Evolutionary conservation across 352 stramenopile genomes (phyloP).

Genomic region (Phytopythium montanum): DNA sequence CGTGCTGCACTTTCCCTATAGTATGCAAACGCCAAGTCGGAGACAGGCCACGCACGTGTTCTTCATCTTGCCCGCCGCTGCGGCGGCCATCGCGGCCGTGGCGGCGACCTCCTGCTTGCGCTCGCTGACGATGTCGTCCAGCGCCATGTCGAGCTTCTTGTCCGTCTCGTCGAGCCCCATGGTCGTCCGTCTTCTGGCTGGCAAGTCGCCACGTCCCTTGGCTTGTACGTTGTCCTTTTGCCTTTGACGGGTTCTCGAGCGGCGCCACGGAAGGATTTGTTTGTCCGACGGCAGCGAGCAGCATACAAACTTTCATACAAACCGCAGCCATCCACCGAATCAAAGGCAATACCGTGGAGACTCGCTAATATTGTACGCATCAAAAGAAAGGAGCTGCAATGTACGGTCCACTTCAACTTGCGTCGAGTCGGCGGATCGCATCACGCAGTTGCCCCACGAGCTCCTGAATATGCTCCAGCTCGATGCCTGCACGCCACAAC

Average conservation of each 20-base stretch:
- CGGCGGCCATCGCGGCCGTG: constrained; percentile 6
- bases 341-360: not conserved
- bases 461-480: constrained; percentile 37
- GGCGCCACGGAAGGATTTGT: not conserved
- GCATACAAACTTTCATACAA: not conserved
- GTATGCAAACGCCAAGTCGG: not conserved
- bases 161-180: constrained; percentile 43
- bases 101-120: constrained; percentile 24
- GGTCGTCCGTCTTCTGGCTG: constrained; percentile 1
- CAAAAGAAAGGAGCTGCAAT: not conserved
- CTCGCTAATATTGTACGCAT: not conserved
- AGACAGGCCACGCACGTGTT: constrained; percentile 33
- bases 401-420: constrained; percentile 6
- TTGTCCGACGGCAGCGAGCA: not conserved
- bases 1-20: too few species aligned
- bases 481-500: constrained; percentile 9
- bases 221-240: not conserved
- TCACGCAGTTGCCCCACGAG: constrained; percentile 28
- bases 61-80: constrained; percentile 36
- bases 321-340: not conserved
- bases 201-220: not conserved
- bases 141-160: constrained; percentile 73
- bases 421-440: constrained; percentile 22
- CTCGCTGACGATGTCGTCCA: constrained; percentile 63
- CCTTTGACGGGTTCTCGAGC: not conserved